Base-by-base conservation (phyloP, 805 yeast genomes). In the Candida michaelii region DNA sequence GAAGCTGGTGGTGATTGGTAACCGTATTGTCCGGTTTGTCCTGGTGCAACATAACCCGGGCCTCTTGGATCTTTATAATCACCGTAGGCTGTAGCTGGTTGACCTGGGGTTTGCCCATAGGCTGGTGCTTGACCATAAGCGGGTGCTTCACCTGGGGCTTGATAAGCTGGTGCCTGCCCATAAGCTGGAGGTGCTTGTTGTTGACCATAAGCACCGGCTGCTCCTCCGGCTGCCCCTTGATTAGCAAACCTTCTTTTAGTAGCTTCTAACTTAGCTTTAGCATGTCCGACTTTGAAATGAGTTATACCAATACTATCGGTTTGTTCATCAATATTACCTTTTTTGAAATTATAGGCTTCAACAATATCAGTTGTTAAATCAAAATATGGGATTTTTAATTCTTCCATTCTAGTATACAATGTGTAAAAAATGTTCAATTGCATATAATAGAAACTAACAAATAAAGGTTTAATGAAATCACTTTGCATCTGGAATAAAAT, bases 351-450 rank as follows among this genome's bases (percentile, higher is more conserved):
- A 66, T 83, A 93, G 3, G 90, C 84, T 60, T 86, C 91, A 42
- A 85, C 74, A 49, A 93, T 86, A 60, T 89, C 98, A 34, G 86
- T 75, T 39, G 79, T 73, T 59, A 93, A 73, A 61, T 93, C 95
- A 65, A 93, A 93, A 68, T 93, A 93, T 12, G 97, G 97, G 52
- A 93, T 93, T 69, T 93, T 89, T 86, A 91, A 82, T 60, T 88
- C 96, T 67, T 91, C 96, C 88, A 91, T 87, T 55, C 86, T 79
- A 59, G 77, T 84, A 71, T 87, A 90, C 48, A 93, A 73, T 1
- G 97, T 89, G 75, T 93, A 93, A 65, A 90, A 93, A 44, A 93
- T 89, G 71, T 93, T 93, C 72, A 93, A 78, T 71, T 93, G 99
- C 98, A 93, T 93, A 74, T 82, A 93, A 69, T 93, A 93, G 65